These are phyloP conservation scores for Amanita pallidorosea DNA, from an alignment of 768 basidiomycete genomes.

Conservation along the genomic window DNA sequence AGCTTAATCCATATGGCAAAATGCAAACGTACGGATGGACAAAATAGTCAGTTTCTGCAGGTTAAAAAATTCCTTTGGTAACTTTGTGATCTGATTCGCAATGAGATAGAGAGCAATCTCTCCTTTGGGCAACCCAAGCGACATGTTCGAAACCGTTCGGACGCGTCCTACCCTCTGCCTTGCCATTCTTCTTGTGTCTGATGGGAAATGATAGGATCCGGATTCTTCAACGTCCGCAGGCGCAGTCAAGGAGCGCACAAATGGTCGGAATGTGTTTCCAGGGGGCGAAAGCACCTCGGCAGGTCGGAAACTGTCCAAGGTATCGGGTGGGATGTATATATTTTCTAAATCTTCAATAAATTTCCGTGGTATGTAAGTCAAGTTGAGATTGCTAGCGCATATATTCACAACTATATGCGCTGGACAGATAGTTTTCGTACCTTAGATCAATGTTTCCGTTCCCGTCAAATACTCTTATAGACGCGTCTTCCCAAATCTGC, in stretches of 20 bases:
- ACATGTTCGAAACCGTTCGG: constrained; percentile 19
- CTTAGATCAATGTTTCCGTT: constrained; percentile 43
- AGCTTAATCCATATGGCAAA: background rate
- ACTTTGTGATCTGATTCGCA: constrained; percentile 36
- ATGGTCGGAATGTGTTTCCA: constrained; percentile 11
- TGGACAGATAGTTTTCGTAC: constrained; percentile 20
- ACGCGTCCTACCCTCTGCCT: constrained; percentile 20
- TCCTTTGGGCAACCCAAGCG: constrained; percentile 31
- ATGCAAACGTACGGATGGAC: constrained; percentile 42
- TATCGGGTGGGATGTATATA: constrained; percentile 32
- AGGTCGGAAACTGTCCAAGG: constrained; percentile 14
- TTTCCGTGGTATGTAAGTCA: constrained; percentile 39
- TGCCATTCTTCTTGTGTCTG: constrained; percentile 12
- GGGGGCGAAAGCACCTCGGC: constrained; percentile 6
- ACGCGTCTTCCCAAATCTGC: constrained; percentile 37
- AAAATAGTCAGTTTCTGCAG: constrained; percentile 51
- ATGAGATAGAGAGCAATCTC: constrained; percentile 48
- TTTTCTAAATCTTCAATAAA: constrained; percentile 35
- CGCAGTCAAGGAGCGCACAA: constrained; percentile 25
- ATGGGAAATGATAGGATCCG: constrained; percentile 10
- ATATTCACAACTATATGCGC: constrained; percentile 3
- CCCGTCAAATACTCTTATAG: constrained; percentile 29
- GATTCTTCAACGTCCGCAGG: constrained; percentile 13
- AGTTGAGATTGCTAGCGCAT: constrained; percentile 21
- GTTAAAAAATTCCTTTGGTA: constrained; percentile 50